Conservation (phyloP, 1,139 yeast genomes). For the Zhuliangozyma blackwelliae region DNA sequence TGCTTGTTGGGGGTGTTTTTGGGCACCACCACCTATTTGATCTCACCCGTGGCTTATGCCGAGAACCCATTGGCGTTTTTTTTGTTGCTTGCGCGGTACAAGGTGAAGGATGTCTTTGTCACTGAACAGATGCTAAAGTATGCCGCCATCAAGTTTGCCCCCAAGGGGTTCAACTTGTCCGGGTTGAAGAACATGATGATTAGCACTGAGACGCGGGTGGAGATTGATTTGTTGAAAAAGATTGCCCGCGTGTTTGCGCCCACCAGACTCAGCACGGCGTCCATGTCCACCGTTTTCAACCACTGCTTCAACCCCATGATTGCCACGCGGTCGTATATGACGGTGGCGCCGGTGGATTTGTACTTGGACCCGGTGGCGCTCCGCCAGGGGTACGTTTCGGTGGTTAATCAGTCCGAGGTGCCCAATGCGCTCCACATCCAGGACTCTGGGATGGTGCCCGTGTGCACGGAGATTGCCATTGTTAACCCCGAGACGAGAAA, state of each 20-base stretch:
- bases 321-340: slow-evolving; percentile 80
- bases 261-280: slow-evolving; percentile 62
- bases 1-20: slow-evolving; percentile 77
- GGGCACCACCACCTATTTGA: slow-evolving; percentile 80
- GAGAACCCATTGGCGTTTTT: slow-evolving; percentile 72
- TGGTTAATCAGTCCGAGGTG: slow-evolving; percentile 68
- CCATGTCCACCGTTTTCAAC: slow-evolving; percentile 74
- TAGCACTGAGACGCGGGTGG: slow-evolving; percentile 74
- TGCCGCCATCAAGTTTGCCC: slow-evolving; percentile 60
- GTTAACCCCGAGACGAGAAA: slow-evolving; percentile 88
- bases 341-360: slow-evolving; percentile 82
- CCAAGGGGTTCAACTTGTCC: slow-evolving; percentile 61
- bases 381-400: slow-evolving; percentile 79
- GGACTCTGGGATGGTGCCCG: slow-evolving; percentile 96
- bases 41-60: slow-evolving; percentile 76
- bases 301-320: slow-evolving; percentile 82
- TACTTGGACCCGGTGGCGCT: slow-evolving; percentile 85
- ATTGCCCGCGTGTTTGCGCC: slow-evolving; percentile 62
- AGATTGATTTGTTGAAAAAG: slow-evolving; percentile 53
- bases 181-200: slow-evolving; percentile 80
- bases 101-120: slow-evolving; percentile 81
- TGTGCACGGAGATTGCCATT: slow-evolving; percentile 87
- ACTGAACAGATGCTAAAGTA: slow-evolving; percentile 82
- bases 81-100: slow-evolving; percentile 67
- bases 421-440: slow-evolving; percentile 74